Base-by-base conservation (phyloP, 2,329 filamentous ascomycete species). In the Acephala macrosclerotiorum region DNA sequence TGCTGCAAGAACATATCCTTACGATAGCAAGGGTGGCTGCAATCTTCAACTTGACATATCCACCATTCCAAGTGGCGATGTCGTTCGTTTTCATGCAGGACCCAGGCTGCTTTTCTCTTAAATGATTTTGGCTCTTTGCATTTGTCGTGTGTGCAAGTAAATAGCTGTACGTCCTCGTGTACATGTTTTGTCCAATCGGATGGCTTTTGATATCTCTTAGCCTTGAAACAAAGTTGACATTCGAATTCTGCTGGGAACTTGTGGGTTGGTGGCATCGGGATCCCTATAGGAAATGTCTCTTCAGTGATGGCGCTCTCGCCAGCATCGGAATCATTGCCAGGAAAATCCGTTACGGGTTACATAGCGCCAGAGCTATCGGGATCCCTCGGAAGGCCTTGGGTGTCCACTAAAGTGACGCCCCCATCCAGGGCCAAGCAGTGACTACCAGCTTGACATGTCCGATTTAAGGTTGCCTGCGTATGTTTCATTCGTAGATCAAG, bases 111-210 rank as follows among this genome's bases (percentile, higher is more conserved):
- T 79, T 97, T 97, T 57, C 94, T 87, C 79, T 97, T 97, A 83
- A 97, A 97, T 40, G 93, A 94, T 78, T 96, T 97, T n/a, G 92
- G 89, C 58, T 97, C 93, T 9, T 87, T 86, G 75, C 94, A 97
- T 59, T 88, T 84, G 2, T 91, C 88, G 81, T 95, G 97, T 0
- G 94, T 97, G 79, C 94, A 97, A 3, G 93, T 96, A 72, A 97
- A 97, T 0, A 94, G 94, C 75, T 96, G 92, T 0, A 97, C 88
- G 76, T 97, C 94, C 78, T 97, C 94, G 72, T 97, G 93, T 0
- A 97, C 92, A 75, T 97, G 94, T 77, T 97, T 97, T 1, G 94
- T 97, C 94, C 94, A 97, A 78, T 97, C 94, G 0, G 94, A 97
- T 18, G 94, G 94, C 77, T 97, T 97, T 72, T 90, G 87, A 72